Base-by-base conservation (phyloP, 2,329 filamentous ascomycete genomes). In the Neonectria hederae region DNA sequence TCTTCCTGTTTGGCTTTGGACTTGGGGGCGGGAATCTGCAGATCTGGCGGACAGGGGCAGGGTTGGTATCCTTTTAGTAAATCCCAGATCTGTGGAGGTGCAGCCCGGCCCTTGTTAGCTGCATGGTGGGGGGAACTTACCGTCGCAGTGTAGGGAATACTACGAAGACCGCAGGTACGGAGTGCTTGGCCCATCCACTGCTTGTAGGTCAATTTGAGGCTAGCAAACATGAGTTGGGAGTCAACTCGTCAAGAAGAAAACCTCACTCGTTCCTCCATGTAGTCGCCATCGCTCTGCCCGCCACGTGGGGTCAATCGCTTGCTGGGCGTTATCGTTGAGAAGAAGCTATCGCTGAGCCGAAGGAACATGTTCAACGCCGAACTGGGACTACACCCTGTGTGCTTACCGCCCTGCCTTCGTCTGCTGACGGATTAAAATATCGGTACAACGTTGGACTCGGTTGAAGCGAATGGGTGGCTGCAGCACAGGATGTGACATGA, bases 301-400 rank as follows among this genome's bases (percentile, higher is more conserved):
- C 46, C 32, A 54, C 51, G 35, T 59, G 45, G 55, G 24, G 14
- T 22, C 38, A 62, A 49, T 28, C 35, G 43, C n/a, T 30, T 40
- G 26, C 11, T 51, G 45, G 43, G 32, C 19, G 21, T 35, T 19
- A 24, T 43, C 32, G 52, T 21, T 56, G 32, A 28, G 46, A 5
- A 38, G 35, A 17, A 38, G 35, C 14, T 17, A n/a, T 38, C 35
- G 6, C 14, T 38, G 35, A 38, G 40, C 51, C 52, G n/a, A 59
- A 42, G n/a, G 21, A 54, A 49, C 13, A 58, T 49, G 14, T 14
- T 38, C 58, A 71, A 69, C 70, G 70, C 72, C 72, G 72, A 74
- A 74, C 72, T 74, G 66, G 65, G 63, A 48, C 51, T 70, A 74
- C 72, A 49, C 72, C 72, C 69, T 51, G 57, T 24, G 55, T 35